A percentile compares a stretch with the other conserved stretches of the same genome.
These are phyloP conservation scores for Strigomonas culicis DNA, from an alignment of 208 protist species.

Conservation along the genomic window DNA sequence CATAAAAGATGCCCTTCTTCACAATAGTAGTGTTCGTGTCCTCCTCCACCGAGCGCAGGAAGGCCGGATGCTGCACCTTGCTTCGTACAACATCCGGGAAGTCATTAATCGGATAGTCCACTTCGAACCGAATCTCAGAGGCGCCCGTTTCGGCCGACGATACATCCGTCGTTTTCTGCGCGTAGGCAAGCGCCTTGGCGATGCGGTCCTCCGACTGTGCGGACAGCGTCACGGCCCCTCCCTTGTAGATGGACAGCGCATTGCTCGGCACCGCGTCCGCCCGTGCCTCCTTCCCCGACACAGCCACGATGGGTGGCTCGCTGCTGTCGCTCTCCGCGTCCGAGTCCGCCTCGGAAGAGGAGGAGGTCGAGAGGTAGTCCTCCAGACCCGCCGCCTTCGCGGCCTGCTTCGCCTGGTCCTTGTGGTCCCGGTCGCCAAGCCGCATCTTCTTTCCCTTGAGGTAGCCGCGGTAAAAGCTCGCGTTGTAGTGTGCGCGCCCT, in stretches of 20 bases:
- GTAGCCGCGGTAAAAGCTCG: constrained; percentile 77
- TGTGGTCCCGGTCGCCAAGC: constrained; percentile 57
- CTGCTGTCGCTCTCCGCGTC: constrained; percentile 35
- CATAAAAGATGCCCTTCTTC: constrained; percentile 84
- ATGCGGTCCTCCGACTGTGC: constrained; percentile 47
- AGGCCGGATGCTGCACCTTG: constrained; percentile 49
- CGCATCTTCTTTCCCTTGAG: constrained; percentile 49
- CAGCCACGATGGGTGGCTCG: constrained; percentile 18
- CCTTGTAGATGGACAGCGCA: constrained; percentile 14
- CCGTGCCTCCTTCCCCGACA: constrained; percentile 15
- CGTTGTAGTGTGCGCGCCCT: constrained; percentile 53
- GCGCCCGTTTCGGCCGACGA: constrained; percentile 9
- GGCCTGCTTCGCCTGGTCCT: constrained; percentile 55
- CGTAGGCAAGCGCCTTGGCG: constrained; percentile 62
- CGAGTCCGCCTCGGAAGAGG: constrained; percentile 32
- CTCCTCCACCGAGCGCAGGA: constrained; percentile 56
- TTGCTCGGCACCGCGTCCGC: constrained; percentile 6
- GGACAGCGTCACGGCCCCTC: constrained; percentile 19
- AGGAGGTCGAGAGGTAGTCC: constrained; percentile 59
- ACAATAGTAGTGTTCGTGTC: constrained; percentile 71
- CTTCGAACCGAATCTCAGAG: constrained; percentile 63
- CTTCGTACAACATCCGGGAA: constrained; percentile 57
- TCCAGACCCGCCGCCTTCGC: constrained; percentile 73
- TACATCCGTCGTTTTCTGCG: constrained; percentile 68
- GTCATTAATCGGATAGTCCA: constrained; percentile 85